A percentile compares a stretch with the other conserved stretches of the same genome.
phyloP scores from a whole-genome alignment of 2,329 filamentous ascomycete species.

The Gaeumannomyces tritici region DNA sequence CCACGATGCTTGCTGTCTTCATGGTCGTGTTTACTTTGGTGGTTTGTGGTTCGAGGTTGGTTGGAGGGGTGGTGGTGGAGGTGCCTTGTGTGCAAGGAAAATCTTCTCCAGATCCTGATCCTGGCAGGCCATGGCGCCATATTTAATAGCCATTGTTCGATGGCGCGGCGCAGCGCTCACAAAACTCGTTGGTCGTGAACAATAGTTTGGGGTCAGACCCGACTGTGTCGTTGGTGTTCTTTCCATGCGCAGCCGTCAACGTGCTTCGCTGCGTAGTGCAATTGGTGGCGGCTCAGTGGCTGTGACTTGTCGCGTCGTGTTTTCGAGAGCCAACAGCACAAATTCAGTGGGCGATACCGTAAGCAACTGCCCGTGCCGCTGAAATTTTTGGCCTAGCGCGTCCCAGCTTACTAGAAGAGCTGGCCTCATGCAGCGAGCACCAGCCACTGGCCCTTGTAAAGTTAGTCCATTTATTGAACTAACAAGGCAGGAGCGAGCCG shows the following conservation, averaged over 20 bases:
- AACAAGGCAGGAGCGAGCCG: background rate
- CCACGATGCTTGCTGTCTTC: background rate
- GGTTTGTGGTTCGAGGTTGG: too few relatives aligned
- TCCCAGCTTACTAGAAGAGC: background rate
- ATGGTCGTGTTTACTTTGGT: background rate
- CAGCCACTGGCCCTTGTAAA: background rate
- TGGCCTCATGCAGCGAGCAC: too few relatives aligned
- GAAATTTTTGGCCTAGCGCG: too few relatives aligned
- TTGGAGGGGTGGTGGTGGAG: too few relatives aligned
- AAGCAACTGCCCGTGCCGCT: background rate
- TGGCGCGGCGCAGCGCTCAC: too few relatives aligned
- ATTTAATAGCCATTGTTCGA: background rate
- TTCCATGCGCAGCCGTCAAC: too few relatives aligned
- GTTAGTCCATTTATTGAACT: background rate
- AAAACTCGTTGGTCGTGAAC: background rate
- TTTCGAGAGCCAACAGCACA: too few relatives aligned
- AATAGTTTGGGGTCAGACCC: background rate
- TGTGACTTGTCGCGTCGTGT: background rate
- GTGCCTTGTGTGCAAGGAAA: too few relatives aligned
- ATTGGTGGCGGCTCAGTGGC: background rate
- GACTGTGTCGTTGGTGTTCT: too few relatives aligned
- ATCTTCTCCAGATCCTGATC: background rate
- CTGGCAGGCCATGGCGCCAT: background rate
- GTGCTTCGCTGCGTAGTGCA: too few relatives aligned
- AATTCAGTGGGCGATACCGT: background rate